Evolutionary conservation across 2,329 filamentous ascomycete genomes (phyloP), one percentile per base, ranked within the genome.

Genomic region (Cladosporium sp.): DNA sequence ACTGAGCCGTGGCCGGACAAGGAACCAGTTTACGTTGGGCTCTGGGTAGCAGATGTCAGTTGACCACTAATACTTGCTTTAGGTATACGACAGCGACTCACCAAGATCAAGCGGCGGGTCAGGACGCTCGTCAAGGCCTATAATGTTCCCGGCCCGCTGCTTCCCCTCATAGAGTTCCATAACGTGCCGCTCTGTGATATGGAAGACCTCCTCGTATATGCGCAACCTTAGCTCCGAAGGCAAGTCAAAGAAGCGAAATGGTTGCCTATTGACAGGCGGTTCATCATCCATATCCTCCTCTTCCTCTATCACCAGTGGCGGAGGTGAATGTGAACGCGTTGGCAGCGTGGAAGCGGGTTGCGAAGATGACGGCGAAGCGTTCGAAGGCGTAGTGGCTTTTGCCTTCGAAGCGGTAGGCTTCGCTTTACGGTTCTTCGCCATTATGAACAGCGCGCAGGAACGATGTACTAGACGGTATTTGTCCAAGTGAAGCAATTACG

Each of bases 191-290:
- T 45, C 51, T 14, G 38, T 49, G 28, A 53, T 38, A 38, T 31
- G 68, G 57, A 89, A 85, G 57, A 83, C 77, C 59, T 82, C 74
- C 37, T 74, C 77, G 65, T 89, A 90, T 10, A 91, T 79, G 60
- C 82, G 80, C 54, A 85, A 72, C 7, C 87, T 83, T 31, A 91
- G 68, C 64, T 91, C 87, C 0, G 80, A 77, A 0, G 87, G 86
- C 1, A 91, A 72, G 31, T 79, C 73, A 54, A 89, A 75, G 66
- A 90, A 86, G 7, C 73, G 78, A 52, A 88, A 88, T 0, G 80
- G 76, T 49, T 62, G 50, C 41, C 48, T 59, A 4, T 56, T 40
- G 9, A 35, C 34, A 11, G 33, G 38, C 19, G 34, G 37, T 43
- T 56, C 54, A 38, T 49, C 53, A 43, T 49, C 48, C 32, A 40